Conservation (phyloP, 2,329 filamentous ascomycete genomes). For the Pezicula carpinea region DNA sequence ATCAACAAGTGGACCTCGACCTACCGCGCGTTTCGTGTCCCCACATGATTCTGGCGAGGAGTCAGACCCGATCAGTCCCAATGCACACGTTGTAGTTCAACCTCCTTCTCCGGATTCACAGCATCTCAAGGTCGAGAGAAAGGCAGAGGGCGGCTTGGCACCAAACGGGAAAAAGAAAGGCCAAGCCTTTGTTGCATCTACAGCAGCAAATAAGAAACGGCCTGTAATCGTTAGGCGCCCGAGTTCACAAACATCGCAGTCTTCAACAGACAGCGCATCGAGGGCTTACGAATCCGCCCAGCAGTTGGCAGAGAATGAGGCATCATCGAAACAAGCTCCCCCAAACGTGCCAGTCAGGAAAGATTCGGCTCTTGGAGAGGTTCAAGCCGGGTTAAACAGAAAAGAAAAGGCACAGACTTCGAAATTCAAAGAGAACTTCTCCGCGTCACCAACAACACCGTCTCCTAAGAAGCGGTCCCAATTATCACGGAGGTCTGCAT, state of each 20-base stretch:
- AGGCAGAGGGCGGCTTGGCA: conserved; percentile 1
- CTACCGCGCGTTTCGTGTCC: conserved; percentile 57
- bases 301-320: conserved; percentile 3
- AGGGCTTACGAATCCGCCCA: conserved; percentile 7
- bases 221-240: conserved; percentile 41
- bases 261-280: conserved; percentile 17
- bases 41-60: conserved; percentile 44
- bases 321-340: conserved; percentile 8
- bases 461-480: conserved; percentile 6
- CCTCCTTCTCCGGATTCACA: conserved; percentile 14
- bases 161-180: conserved; percentile 28
- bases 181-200: conserved; percentile 36
- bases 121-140: conserved; percentile 15
- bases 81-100: conserved; percentile 23
- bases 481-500: neutral
- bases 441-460: conserved; percentile 6
- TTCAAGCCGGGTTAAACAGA: neutral
- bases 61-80: conserved; percentile 36
- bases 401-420: neutral
- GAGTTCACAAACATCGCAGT: conserved; percentile 37
- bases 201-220: conserved; percentile 38
- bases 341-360: no score
- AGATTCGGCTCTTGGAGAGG: no score
- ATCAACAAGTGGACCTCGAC: conserved; percentile 47
- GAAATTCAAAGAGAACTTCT: conserved; percentile 19